phyloP scores from a whole-genome alignment of 2,329 filamentous ascomycete genomes.

The Rosellinia necatrix region DNA sequence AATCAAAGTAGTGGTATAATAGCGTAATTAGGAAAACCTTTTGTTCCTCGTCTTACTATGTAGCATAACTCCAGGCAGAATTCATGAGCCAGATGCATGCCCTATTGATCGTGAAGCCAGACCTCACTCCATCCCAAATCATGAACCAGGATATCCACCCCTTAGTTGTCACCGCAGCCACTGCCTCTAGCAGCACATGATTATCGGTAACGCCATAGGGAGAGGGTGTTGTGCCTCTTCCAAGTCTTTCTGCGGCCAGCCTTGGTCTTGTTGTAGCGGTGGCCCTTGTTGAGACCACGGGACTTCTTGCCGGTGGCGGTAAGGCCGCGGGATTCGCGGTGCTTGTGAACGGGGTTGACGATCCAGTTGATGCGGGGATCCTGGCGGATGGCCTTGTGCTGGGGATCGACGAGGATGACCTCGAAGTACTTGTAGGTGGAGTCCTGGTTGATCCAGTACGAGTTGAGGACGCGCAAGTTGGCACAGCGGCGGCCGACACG shows the following conservation, averaged over 20 bases:
- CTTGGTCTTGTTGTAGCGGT: conserved; percentile 98
- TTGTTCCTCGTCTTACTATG: conserved; percentile 41
- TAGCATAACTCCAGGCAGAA: conserved; percentile 42
- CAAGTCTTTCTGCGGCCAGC: conserved; percentile 99
- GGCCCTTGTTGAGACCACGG: conserved; percentile 98
- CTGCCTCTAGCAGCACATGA: conserved; percentile 29
- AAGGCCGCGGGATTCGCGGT: conserved; percentile 96
- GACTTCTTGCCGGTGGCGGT: conserved; percentile 99
- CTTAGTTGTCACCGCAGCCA: conserved; percentile 28
- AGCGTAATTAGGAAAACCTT: conserved; percentile 35
- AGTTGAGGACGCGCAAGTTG: conserved; percentile 99
- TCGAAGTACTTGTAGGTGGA: conserved; percentile 99
- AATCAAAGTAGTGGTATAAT: conserved; percentile 23
- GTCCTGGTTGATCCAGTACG: conserved; percentile 99
- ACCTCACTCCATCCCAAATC: conserved; percentile 40
- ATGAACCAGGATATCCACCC: conserved; percentile 34
- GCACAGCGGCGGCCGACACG: conserved; percentile 98
- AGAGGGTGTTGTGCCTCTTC: conserved; percentile 99
- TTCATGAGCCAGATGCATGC: conserved; percentile 40
- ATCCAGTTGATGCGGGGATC: conserved; percentile 99
- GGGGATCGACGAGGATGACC: conserved; percentile 98
- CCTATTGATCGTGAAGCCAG: conserved; percentile 39
- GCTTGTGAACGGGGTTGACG: conserved; percentile 99
- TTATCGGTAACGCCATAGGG: conserved; percentile 97
- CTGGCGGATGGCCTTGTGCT: conserved; percentile 99